Evolutionary conservation across 1,284 basidiomycete genomes (phyloP).

Genomic region (Ceratobasidium sp.): DNA sequence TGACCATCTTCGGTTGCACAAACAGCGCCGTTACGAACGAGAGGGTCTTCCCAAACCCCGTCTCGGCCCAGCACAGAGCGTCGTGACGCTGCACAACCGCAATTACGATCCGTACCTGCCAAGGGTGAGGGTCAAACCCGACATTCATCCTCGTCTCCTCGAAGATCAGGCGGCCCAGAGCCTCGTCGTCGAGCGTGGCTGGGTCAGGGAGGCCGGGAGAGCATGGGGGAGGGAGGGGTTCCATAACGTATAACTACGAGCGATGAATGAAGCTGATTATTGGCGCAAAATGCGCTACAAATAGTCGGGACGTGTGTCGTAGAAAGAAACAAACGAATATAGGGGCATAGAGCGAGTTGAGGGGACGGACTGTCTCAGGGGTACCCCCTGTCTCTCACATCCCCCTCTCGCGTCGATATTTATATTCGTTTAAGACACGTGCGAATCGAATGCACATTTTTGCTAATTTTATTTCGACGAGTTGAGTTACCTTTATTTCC

Average conservation of each 20-base stretch:
- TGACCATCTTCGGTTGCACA: neutral
- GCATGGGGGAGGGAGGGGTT: neutral
- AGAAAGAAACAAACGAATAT: neutral
- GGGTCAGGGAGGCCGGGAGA: neutral
- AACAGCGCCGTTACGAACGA: neutral
- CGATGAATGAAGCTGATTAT: neutral
- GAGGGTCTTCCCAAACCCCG: slow-evolving; percentile 20
- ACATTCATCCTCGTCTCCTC: neutral
- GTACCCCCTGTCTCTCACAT: neutral
- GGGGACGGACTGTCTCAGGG: neutral
- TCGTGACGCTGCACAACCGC: neutral
- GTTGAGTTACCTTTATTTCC: neutral
- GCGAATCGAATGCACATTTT: neutral
- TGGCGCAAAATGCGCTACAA: neutral
- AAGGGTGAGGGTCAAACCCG: neutral
- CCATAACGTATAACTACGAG: neutral
- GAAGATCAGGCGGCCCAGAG: neutral
- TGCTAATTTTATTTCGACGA: neutral
- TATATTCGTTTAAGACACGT: neutral
- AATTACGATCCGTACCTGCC: neutral
- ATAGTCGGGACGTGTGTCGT: neutral
- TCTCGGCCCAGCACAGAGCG: neutral
- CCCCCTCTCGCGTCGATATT: neutral
- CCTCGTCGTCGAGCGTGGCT: neutral
- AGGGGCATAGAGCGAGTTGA: neutral